phyloP scores from a whole-genome alignment of 2,329 filamentous ascomycete species.

The Didymella sp. region DNA sequence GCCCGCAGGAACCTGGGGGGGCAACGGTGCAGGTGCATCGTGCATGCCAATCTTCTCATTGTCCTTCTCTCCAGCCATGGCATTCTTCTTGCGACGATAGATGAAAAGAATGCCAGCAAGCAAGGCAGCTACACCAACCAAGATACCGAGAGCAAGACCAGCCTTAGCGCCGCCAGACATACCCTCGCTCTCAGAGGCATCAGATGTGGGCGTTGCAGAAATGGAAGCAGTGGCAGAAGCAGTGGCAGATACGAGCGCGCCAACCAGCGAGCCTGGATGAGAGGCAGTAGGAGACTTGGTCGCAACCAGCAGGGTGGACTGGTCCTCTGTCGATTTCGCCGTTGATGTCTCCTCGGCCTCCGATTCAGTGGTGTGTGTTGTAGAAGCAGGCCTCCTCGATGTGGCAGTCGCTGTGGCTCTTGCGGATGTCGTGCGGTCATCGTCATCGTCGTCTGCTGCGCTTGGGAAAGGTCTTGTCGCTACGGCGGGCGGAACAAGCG shows the following conservation, averaged over 20 bases:
- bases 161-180: conserved; percentile 68
- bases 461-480: conserved; percentile 25
- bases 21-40: conserved; percentile 38
- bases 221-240: conserved; percentile 35
- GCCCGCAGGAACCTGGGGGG: conserved; percentile 29
- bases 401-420: conserved; percentile 23
- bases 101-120: conserved; percentile 74
- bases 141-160: conserved; percentile 82
- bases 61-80: conserved; percentile 52
- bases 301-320: conserved; percentile 36
- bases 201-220: conserved; percentile 35
- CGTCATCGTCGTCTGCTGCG: conserved; percentile 25
- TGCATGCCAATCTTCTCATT: conserved; percentile 53
- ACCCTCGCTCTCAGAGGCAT: conserved; percentile 38
- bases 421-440: conserved; percentile 10
- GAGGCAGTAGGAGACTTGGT: conserved; percentile 36
- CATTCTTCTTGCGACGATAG: conserved; percentile 74
- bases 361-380: conserved; percentile 20
- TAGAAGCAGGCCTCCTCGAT: conserved; percentile 31
- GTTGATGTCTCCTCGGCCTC: conserved; percentile 27
- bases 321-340: conserved; percentile 25
- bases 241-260: conserved; percentile 26
- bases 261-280: conserved; percentile 22
- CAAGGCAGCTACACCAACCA: conserved; percentile 71
- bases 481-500: conserved; percentile 31